Base-by-base conservation (phyloP, 1,284 basidiomycete species). In the Tremellales sp. region DNA sequence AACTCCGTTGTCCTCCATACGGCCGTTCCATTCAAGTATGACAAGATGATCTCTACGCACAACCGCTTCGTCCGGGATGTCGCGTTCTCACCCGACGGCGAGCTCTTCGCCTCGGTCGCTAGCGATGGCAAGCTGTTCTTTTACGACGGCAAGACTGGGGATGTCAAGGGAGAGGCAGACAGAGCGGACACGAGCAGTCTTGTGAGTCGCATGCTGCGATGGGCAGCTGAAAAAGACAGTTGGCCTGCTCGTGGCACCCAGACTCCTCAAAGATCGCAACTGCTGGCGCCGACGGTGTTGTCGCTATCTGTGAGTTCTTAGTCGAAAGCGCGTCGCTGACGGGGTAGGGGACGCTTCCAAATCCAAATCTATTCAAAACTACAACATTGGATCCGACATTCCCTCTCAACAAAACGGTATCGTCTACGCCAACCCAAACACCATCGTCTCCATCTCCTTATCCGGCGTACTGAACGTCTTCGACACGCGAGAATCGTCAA, bases 51-150 rank as follows among this genome's bases (percentile, higher is more conserved):
- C 71, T 85, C 83, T 65, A 87, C 86, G 0, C 96, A 98, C 72
- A 86, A 85, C 3, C 89, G 88, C 67, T 98, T 97, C 68, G 89
- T 98, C 4, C 91, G 97, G 70, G 89, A 97, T 52, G 83, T 97
- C 21, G 82, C 83, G 48, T 97, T 85, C 67, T 80, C 90, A 0
- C 84, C 85, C 0, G 84, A 84, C 27, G 92, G 91, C 3, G 82
- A 85, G 42, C 77, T 84, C 22, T 97, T 97, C 67, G 87, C 84
- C 13, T 92, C 89, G 41, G 91, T 89, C 13, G 94, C 91, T 24
- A 89, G 89, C 3, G 96, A 99, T 74, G 83, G 81, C 43, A 94
- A 92, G 75, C 77, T 80, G 13, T 88, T 96, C 75, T 62, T 98
- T 19, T 97, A 96, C 70, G 90, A 97, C 57, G 96, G 94, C 25